Base-by-base conservation (phyloP, 1,284 basidiomycete species). In the Cryptococcus depauperatus region DNA sequence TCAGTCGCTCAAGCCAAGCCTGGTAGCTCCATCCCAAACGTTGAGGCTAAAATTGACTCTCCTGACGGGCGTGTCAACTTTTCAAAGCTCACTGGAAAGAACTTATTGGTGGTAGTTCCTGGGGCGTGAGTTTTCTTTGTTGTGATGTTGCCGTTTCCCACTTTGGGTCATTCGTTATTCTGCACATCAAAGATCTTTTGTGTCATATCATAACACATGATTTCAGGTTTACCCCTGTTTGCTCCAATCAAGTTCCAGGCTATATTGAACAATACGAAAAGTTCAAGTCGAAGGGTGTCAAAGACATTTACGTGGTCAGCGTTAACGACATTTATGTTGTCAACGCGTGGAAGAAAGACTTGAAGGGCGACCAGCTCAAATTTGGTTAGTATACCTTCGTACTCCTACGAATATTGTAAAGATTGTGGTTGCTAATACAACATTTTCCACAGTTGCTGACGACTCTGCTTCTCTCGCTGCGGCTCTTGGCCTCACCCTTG, bases 221-320 rank as follows among this genome's bases (percentile, higher is more conserved):
- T 37, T 22, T 10, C 52, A 67, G 64, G 78, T 84, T 83, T 70
- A 80, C 77, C 11, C 75, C 75, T 11, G 73, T 75, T 14, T 76
- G 46, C 73, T 72, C 47, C 55, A 73, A 47, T 70, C 77, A 85
- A 59, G 73, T 83, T 10, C 83, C 82, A 0, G 77, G 73, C 14
- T 87, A 82, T 70, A 77, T 85, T 57, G 69, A 77, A 37, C 65
- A 70, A 21, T 81, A 76, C 60, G 73, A 79, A 5, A 67, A 78
- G 51, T 84, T 84, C 75, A 77, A 77, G 66, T 76, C 69, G 18
- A 83, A 80, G 67, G 83, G 83, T n/a, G 71, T 86, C 54, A 74
- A 77, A 33, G 76, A 77, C 50, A 76, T 86, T 55, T 84, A 79
- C 59, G 74, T 85, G 47, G 73, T 85, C 37, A 72, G 77, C 14